These are phyloP conservation scores for Aegilops speltoides DNA, from an alignment of 176 grass and related monocot genomes.

Conservation along the genomic window DNA sequence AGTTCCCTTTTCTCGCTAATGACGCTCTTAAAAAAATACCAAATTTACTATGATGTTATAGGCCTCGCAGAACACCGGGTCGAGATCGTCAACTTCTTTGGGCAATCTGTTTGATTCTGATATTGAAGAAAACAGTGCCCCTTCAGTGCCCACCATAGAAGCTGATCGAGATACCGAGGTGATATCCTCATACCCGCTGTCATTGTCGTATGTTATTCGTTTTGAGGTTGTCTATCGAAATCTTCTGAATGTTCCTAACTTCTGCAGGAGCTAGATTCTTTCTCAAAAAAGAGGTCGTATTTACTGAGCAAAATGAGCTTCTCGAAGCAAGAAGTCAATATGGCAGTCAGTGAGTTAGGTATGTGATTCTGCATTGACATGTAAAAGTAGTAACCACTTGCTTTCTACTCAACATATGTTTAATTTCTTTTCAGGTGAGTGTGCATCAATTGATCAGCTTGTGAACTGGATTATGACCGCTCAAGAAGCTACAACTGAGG, in stretches of 20 bases:
- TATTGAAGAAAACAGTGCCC: conserved; percentile 47
- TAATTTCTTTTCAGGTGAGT: conserved; percentile 52
- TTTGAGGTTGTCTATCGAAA: conserved; percentile 1
- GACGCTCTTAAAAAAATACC: not conserved
- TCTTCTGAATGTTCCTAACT: conserved; percentile 6
- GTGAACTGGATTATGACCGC: conserved; percentile 65
- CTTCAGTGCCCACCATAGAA: conserved; percentile 28
- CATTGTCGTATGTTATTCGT: not conserved
- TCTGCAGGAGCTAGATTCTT: conserved; percentile 41
- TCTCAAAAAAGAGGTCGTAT: conserved; percentile 58
- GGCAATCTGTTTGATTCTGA: conserved; percentile 64
- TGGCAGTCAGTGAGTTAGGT: not conserved
- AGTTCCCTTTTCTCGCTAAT: not conserved
- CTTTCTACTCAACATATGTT: not conserved
- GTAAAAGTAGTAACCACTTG: not conserved
- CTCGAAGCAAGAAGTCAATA: not conserved
- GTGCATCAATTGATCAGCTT: conserved; percentile 53
- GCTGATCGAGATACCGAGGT: conserved; percentile 50
- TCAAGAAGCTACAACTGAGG: conserved; percentile 47
- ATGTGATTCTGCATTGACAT: not conserved
- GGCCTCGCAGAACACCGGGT: conserved; percentile 47
- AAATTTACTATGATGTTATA: conserved; percentile 37
- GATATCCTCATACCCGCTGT: not conserved
- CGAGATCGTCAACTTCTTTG: conserved; percentile 52
- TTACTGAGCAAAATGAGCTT: conserved; percentile 27